phyloP scores from a whole-genome alignment of 208 protist genomes.

The Crithidia thermophila region DNA sequence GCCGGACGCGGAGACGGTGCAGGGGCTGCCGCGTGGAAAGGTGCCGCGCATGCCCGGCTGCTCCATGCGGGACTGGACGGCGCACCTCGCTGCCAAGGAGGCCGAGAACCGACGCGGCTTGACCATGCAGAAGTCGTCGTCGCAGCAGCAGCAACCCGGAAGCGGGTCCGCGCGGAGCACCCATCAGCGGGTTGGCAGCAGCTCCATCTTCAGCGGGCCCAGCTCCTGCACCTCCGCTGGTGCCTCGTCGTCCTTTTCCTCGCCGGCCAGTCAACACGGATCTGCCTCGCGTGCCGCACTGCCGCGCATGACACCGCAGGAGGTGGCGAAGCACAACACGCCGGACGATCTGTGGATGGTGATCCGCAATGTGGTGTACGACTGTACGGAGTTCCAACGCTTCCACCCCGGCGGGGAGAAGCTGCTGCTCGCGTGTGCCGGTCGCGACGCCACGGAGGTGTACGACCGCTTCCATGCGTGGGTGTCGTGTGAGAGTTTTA shows the following conservation, averaged over 20 bases:
- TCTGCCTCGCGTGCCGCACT: slow-evolving; percentile 11
- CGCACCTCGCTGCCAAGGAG: slow-evolving; percentile 15
- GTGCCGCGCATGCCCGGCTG: slow-evolving; percentile 32
- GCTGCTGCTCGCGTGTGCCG: slow-evolving; percentile 60
- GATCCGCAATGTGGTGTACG: slow-evolving; percentile 72
- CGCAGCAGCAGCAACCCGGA: slow-evolving; percentile 4
- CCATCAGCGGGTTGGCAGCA: slow-evolving; percentile 1
- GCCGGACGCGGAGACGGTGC: slow-evolving; percentile 27
- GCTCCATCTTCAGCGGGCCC: slow-evolving; percentile 1
- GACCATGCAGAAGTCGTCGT: too few relatives aligned
- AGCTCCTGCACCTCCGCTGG: slow-evolving; percentile 3
- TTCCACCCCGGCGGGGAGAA: slow-evolving; percentile 75
- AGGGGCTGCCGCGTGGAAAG: slow-evolving; percentile 22
- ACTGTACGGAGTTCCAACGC: slow-evolving; percentile 68
- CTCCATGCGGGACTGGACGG: slow-evolving; percentile 58
- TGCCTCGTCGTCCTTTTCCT: not conserved
- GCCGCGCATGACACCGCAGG: slow-evolving; percentile 42
- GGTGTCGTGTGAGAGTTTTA: slow-evolving; percentile 68
- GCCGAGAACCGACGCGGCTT: slow-evolving; percentile 11
- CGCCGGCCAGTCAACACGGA: slow-evolving; percentile 5
- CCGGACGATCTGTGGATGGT: slow-evolving; percentile 81
- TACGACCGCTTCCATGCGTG: slow-evolving; percentile 74
- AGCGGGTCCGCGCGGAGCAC: slow-evolving; percentile 1
- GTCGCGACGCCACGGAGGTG: slow-evolving; percentile 67
- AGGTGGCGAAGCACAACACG: slow-evolving; percentile 61